Evolutionary conservation across 768 basidiomycete species (phyloP).

Genomic region (Hericium coralloides): DNA sequence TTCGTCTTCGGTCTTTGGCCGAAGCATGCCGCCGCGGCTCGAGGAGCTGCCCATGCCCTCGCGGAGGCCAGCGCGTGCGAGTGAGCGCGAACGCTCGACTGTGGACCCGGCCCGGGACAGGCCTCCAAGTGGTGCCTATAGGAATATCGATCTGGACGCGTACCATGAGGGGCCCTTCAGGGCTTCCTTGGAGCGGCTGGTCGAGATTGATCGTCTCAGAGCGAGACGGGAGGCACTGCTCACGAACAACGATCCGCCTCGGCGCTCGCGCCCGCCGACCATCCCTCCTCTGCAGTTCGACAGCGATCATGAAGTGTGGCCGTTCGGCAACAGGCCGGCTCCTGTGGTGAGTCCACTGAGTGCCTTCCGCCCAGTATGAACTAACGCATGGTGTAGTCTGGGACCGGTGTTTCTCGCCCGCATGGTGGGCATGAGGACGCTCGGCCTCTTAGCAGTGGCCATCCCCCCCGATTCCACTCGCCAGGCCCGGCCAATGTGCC

Average conservation of each 20-base stretch:
- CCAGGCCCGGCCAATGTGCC: too few relatives aligned
- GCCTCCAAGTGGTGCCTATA: not conserved
- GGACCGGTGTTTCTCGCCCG: too few relatives aligned
- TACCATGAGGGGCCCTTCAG: constrained; percentile 23
- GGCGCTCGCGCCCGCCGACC: constrained; percentile 9
- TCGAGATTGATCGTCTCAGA: constrained; percentile 12
- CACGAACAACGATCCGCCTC: not conserved
- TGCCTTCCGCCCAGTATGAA: too few relatives aligned
- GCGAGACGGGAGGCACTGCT: constrained; percentile 9
- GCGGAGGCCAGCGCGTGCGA: not conserved
- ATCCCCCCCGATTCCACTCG: too few relatives aligned
- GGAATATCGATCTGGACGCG: constrained; percentile 15
- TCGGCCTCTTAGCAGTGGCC: too few relatives aligned
- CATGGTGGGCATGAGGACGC: too few relatives aligned
- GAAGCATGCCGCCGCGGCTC: not conserved
- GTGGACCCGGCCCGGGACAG: not conserved
- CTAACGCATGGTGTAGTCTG: too few relatives aligned
- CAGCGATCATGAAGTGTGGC: constrained; percentile 1
- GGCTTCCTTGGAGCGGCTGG: constrained; percentile 13
- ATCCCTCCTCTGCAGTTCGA: constrained; percentile 13
- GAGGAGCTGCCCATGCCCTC: not conserved
- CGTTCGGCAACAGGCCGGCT: not conserved
- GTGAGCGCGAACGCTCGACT: not conserved
- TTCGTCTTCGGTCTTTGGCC: not conserved
- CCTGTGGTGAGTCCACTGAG: too few relatives aligned